Evolutionary conservation across 139 green algal species (phyloP).

Genomic region (Desmodesmus armatus): DNA sequence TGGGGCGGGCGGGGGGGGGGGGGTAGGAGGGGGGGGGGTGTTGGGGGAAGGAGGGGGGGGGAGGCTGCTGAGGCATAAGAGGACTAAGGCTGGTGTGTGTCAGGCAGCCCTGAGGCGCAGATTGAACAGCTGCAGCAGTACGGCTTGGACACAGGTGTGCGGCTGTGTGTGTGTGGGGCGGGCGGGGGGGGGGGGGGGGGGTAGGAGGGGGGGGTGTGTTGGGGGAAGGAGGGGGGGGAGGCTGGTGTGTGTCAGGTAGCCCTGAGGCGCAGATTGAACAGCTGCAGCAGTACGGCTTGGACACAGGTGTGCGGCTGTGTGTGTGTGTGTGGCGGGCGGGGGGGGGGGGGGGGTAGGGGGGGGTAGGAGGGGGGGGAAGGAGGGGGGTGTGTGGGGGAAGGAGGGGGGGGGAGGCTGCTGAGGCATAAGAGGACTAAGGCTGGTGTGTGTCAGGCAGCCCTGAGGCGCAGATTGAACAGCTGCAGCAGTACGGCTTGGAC

Average conservation of each 20-base stretch:
- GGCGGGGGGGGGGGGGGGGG: neutral
- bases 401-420: too few relatives aligned
- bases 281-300: neutral
- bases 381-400: too few relatives aligned
- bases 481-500: slow-evolving; percentile 47
- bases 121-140: slow-evolving; percentile 58
- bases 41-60: too few relatives aligned
- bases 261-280: neutral
- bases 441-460: slow-evolving; percentile 80
- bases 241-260: neutral
- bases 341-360: too few relatives aligned
- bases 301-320: neutral
- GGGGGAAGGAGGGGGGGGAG: neutral
- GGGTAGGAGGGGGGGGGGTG: too few relatives aligned
- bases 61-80: too few relatives aligned
- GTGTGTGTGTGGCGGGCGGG: neutral
- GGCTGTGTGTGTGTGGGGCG: neutral
- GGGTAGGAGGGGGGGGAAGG: too few relatives aligned
- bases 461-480: slow-evolving; percentile 69
- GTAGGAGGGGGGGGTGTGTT: neutral
- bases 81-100: too few relatives aligned
- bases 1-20: too few relatives aligned
- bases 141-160: slow-evolving; percentile 19
- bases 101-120: slow-evolving; percentile 75
- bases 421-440: too few relatives aligned